Evolutionary conservation across 106 monocot genomes (phyloP), one percentile per base, ranked within the genome.

Genomic region (Xerophyta viscosa): DNA sequence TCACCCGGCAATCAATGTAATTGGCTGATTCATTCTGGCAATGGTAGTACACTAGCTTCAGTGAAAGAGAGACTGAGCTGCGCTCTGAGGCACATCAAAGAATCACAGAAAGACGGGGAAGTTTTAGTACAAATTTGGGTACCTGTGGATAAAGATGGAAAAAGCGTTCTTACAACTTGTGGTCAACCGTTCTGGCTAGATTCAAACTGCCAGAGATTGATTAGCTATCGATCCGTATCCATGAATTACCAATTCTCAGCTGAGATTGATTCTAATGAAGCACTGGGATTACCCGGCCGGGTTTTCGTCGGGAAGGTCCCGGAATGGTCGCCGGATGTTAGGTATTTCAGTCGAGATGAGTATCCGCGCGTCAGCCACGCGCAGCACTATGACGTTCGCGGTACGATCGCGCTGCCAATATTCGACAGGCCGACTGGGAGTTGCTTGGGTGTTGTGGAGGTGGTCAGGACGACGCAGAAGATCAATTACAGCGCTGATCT

Each of bases 291-390:
- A 68, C 92, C 92, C 1, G 92, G 92, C 37, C 57, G 92, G 28
- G 92, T 92, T 37, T 92, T 92, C 39, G 9, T 87, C 0, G 73
- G 83, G 42, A 72, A 56, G 42, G 31, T 92, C 12, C 92, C 92
- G 1, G 92, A 92, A 27, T 92, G 92, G 92, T 79, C 87, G 8
- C 92, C 92, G 0, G 92, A 92, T 71, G 92, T 92, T 13, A 46
- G 83, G 23, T 72, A 80, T 48, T 92, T 92, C 50, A 74, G 72
- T 30, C 68, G 58, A 18, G n/a, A 56, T 27, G 92, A 92, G 52
- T 92, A 74, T 50, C 76, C 80, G 3, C 66, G 92, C 8, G 77
- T 87, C 7, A 47, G 2, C 45, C 50, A 83, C 63, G 92, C 92
- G 13, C 79, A 74, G 22, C 50, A 23, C 0, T 77, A 47, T 39